Percentiles rank a stretch among this genome's conserved stretches.
Conservation (phyloP, 2,329 filamentous ascomycete genomes). For the Ceratocystiopsis minuta region DNA sequence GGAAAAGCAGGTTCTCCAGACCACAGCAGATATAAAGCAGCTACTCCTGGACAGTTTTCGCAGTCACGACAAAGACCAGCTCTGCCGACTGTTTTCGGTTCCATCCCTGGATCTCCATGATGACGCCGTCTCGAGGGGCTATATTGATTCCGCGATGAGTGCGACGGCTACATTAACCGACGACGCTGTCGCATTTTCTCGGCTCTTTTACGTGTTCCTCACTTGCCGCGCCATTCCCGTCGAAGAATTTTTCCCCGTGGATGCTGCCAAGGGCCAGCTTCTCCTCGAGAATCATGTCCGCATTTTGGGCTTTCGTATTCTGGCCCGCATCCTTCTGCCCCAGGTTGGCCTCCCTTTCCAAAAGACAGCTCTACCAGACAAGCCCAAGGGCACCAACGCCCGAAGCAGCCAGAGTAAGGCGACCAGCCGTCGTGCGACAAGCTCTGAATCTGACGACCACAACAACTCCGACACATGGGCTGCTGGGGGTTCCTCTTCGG, state of each 20-base stretch:
- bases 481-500: too few species aligned
- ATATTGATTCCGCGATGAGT: neutral
- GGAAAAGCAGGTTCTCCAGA: constrained; percentile 6
- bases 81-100: constrained; percentile 1
- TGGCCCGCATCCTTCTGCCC: constrained; percentile 8
- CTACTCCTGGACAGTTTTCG: constrained; percentile 8
- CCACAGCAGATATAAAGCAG: constrained; percentile 2
- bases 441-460: neutral
- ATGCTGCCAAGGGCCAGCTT: neutral
- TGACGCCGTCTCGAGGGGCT: constrained; percentile 1
- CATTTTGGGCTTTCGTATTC: constrained; percentile 10
- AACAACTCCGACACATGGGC: neutral
- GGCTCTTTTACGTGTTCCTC: constrained; percentile 12
- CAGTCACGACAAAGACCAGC: neutral
- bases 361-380: too few species aligned
- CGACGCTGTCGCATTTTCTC: constrained; percentile 6
- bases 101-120: neutral
- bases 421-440: too few species aligned
- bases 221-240: constrained; percentile 3
- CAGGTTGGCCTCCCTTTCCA: constrained; percentile 4
- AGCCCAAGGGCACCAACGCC: too few species aligned
- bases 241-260: neutral
- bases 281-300: constrained; percentile 3
- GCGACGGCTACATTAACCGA: neutral
- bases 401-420: too few species aligned